Percentiles rank a stretch among this genome's conserved stretches.
Evolutionary conservation across 1,284 basidiomycete species (phyloP).

Genomic region (Puccinia coronata): DNA sequence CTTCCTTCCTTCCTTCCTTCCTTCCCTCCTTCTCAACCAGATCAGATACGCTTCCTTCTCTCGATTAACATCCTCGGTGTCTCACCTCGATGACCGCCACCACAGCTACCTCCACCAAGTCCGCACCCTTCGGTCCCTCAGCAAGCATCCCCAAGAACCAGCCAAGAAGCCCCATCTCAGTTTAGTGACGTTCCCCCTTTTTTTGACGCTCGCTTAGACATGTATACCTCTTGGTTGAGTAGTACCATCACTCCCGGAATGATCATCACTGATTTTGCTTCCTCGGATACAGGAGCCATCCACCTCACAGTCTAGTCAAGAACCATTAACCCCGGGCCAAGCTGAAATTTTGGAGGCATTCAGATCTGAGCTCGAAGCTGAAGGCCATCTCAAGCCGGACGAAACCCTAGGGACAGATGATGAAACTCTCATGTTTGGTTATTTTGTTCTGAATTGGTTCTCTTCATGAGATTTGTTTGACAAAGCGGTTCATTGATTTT

Average conservation of each 20-base stretch:
- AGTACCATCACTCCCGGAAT: not conserved
- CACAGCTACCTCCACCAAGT: not conserved
- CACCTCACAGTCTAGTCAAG: not conserved
- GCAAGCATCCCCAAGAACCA: not conserved
- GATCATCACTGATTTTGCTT: not conserved
- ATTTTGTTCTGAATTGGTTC: slow-evolving; percentile 5
- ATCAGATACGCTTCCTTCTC: no score
- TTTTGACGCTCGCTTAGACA: not conserved
- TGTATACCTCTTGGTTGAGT: not conserved
- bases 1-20: not conserved
- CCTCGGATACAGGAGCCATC: not conserved
- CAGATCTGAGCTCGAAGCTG: slow-evolving; percentile 26
- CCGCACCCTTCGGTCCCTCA: not conserved
- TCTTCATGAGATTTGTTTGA: not conserved
- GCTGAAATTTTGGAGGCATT: slow-evolving; percentile 34
- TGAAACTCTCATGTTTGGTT: slow-evolving; percentile 46
- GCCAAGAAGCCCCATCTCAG: not conserved
- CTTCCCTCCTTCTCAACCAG: not conserved
- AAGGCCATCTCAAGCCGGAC: slow-evolving; percentile 39
- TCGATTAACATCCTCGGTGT: not conserved
- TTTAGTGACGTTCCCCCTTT: not conserved
- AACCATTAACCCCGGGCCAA: slow-evolving; percentile 25
- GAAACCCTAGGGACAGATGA: slow-evolving; percentile 47
- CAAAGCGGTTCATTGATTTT: not conserved
- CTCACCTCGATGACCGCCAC: not conserved